Evolutionary conservation across 2,329 filamentous ascomycete genomes (phyloP).

Genomic region (Xylaria sp.): DNA sequence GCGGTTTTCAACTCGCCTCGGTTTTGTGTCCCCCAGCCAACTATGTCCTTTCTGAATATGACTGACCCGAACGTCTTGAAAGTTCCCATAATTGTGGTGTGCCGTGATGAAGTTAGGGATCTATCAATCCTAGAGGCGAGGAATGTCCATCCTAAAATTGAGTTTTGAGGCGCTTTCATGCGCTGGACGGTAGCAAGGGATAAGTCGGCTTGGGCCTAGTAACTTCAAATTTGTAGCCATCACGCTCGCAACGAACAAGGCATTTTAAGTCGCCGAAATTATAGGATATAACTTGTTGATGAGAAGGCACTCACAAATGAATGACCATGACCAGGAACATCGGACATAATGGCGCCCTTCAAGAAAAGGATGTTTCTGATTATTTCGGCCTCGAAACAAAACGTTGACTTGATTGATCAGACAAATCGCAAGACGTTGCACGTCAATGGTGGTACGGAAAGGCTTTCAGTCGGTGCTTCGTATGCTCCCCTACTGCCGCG

Average conservation of each 20-base stretch:
- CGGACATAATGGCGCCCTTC: conserved; percentile 38
- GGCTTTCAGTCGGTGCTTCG: conserved; percentile 30
- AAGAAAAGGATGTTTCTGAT: conserved; percentile 43
- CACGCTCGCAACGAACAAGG: conserved; percentile 44
- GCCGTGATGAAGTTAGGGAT: conserved; percentile 40
- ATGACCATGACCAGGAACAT: conserved; percentile 41
- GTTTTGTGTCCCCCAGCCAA: conserved; percentile 40
- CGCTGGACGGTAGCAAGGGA: background rate
- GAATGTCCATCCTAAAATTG: conserved; percentile 40
- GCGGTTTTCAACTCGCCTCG: conserved; percentile 35
- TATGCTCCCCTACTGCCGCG: conserved; percentile 2
- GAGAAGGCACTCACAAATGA: conserved; percentile 42
- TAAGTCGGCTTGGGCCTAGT: too few species aligned
- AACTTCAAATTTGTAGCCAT: too few species aligned
- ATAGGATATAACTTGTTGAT: conserved; percentile 43
- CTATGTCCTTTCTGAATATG: conserved; percentile 30
- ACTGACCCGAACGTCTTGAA: conserved; percentile 35
- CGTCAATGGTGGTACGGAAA: too few species aligned
- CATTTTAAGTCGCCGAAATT: conserved; percentile 39
- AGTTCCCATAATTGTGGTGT: conserved; percentile 38
- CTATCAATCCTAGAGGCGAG: conserved; percentile 43
- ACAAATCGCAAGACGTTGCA: conserved; percentile 41
- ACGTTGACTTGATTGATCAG: conserved; percentile 37
- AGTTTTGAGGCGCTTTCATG: conserved; percentile 34
- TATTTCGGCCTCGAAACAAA: conserved; percentile 42